Evolutionary conservation across 1,284 basidiomycete species (phyloP).

Genomic region (Pulveroboletus sp.): DNA sequence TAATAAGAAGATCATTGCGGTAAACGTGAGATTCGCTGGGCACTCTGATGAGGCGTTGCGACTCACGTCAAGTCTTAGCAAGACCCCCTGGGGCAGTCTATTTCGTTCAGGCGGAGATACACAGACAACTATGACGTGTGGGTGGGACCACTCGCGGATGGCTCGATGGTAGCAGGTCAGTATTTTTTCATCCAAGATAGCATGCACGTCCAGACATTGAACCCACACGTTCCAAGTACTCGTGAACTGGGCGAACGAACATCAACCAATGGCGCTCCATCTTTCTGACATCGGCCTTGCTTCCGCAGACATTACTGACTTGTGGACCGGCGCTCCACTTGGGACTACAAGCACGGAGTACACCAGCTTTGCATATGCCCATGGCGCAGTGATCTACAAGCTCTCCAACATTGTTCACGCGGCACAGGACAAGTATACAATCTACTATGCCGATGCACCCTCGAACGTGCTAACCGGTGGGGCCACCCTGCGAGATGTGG

Average conservation of each 20-base stretch:
- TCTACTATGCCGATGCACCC: constrained; percentile 6
- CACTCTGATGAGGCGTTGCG: neutral
- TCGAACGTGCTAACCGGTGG: constrained; percentile 6
- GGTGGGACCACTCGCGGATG: constrained; percentile 50
- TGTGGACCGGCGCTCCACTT: constrained; percentile 4
- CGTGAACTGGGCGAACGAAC: constrained; percentile 7
- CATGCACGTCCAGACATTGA: neutral
- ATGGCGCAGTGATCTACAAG: constrained; percentile 10
- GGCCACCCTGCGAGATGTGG: neutral
- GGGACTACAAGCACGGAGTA: neutral
- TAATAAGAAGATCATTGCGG: constrained; percentile 9
- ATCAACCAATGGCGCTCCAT: constrained; percentile 3
- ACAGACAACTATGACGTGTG: constrained; percentile 52
- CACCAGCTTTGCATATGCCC: neutral
- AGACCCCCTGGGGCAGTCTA: constrained; percentile 50
- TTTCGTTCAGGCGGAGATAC: constrained; percentile 49
- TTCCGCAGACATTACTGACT: constrained; percentile 7
- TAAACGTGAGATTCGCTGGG: constrained; percentile 6
- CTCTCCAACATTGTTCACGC: neutral
- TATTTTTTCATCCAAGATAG: too few relatives aligned
- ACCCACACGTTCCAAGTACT: constrained; percentile 2
- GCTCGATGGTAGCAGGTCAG: constrained; percentile 47
- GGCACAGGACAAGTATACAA: neutral
- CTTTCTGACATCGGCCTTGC: constrained; percentile 9
- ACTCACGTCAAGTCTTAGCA: constrained; percentile 37